Base-by-base conservation (phyloP, 495 filamentous ascomycete genomes). In the Bacidia rubella region DNA sequence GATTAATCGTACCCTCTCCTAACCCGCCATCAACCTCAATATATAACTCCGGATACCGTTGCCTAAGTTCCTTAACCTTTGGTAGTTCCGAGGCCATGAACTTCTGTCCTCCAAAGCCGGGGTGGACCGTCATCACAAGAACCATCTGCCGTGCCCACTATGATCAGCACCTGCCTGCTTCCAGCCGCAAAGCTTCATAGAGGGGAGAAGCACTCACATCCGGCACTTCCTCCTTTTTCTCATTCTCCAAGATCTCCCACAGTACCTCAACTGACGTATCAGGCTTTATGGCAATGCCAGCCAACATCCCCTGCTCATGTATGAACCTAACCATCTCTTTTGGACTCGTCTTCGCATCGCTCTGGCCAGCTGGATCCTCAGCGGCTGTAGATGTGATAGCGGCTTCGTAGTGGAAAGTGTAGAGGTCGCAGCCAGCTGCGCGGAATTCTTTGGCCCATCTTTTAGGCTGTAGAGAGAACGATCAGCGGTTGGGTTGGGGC, bases 401-500 rank as follows among this genome's bases (percentile, higher is more conserved):
- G n/a, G 92, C 92, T 71, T 98, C 92, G 69, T 97, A 95, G 73
- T 98, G 92, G 74, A 98, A 98, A 75, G 90, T 96, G 74, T 98
- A 98, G 9, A 97, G 78, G 64, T 98, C 90, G 70, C 90, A 96
- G 20, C 92, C 92, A 38, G 90, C 92, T 23, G 82, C 78, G 63
- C 93, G 76, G 74, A 98, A 97, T 40, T 95, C 87, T 54, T 81
- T 81, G 57, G 97, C 87, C 92, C 92, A 98, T 75, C 87, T 90
- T 70, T 97, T 90, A 46, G 92, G 92, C 92, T 94, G 54, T 49
- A 39, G 26, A 24, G n/a, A n/a, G n/a, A n/a, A n/a, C 20, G 38
- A 51, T n/a, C 44, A 11, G 17, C 32, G 24, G 15, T 55, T 47
- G 56, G 54, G 32, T 46, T 17, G 24, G 9, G 17, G 12, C 32